Base-by-base conservation (phyloP, 2,329 filamentous ascomycete genomes). In the Calonectria pseudoreteaudii region DNA sequence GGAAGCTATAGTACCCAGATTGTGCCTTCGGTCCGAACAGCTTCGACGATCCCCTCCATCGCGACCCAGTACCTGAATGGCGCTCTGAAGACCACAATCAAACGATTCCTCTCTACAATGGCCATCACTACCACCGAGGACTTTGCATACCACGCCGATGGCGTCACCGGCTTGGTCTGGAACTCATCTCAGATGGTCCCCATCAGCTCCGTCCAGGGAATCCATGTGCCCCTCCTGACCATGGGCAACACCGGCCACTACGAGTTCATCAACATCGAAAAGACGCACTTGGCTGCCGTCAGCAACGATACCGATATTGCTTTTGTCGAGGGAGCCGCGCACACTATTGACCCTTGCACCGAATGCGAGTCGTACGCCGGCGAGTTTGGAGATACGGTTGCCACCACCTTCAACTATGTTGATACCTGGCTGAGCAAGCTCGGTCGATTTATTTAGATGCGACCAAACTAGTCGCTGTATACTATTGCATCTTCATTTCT, bases 191-290 rank as follows among this genome's bases (percentile, higher is more conserved):
- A 66, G 10, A 36, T 66, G 64, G 64, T 66, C 5, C 64, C 64
- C 44, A 66, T 66, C n/a, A 66, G 64, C 28, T 47, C 64, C n/a
- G 64, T 36, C 8, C 28, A 66, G 30, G 64, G 64, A 14, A 50
- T 66, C 14, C 64, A 52, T n/a, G 64, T 66, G 30, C 64, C 64
- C 18, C 16, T 66, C 8, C n/a, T 66, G 41, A 52, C 64, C 2
- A 66, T 66, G 44, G 64, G 64, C 3, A 52, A 66, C 30, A 66
- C 64, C 10, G 64, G 64, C 2, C 64, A 66, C n/a, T 66, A 66
- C n/a, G 64, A 66, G 20, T 66, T 66, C 18, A 52, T 66, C 30
- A 66, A 66, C 64, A 66, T 52, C 11, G 64, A 66, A 34, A 66
- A 66, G 44, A 66, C 64, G 10, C 64, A 66, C n/a, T 23, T 66